Base-by-base conservation (phyloP, 2,329 filamentous ascomycete species). In the Scytalidium sp. region DNA sequence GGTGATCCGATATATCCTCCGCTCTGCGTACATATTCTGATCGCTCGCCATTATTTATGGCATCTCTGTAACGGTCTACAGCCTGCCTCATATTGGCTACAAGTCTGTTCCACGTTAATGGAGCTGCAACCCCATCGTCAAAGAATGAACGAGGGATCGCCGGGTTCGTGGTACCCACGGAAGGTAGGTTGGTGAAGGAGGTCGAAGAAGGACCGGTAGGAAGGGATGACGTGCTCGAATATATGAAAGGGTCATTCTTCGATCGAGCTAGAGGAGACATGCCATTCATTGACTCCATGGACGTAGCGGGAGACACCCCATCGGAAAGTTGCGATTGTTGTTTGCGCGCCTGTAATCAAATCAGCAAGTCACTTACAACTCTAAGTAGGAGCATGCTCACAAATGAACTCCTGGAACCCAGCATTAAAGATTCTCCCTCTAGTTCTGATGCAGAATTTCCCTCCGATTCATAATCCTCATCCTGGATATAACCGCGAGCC, bases 1-100 rank as follows among this genome's bases (percentile, higher is more conserved):
- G 76, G 67, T 99, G 93, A 66, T 99, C 94, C 4, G 94, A 97
- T 46, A 99, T 97, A 65, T 99, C 93, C 70, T 99, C 94, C n/a
- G 94, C 94, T 55, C 88, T 83, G 50, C 87, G 86, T 21, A 97
- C 94, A 67, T 96, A 97, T 65, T 97, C 91, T 2, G 91, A 89
- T 21, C 92, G 85, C 63, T 87, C 85, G 55, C 85, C 87, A 60
- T 84, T 88, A 54, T 85, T 86, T 60, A 99, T 89, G n/a, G 90
- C 88, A 58, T 95, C 88, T 42, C 91, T 83, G 68, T 97, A 99
- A 49, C 86, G 82, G 60, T 97, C 91, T 52, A 99, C 87, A 2
- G 93, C 89, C 57, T 83, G 81, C 61, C 90, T 90, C 89, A 97
- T 97, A 64, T 96, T 96, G 50, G 92, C 85, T 5, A 97, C 86